phyloP scores from a whole-genome alignment of 2,329 filamentous ascomycete species.

The Ophiocordyceps sinensis region DNA sequence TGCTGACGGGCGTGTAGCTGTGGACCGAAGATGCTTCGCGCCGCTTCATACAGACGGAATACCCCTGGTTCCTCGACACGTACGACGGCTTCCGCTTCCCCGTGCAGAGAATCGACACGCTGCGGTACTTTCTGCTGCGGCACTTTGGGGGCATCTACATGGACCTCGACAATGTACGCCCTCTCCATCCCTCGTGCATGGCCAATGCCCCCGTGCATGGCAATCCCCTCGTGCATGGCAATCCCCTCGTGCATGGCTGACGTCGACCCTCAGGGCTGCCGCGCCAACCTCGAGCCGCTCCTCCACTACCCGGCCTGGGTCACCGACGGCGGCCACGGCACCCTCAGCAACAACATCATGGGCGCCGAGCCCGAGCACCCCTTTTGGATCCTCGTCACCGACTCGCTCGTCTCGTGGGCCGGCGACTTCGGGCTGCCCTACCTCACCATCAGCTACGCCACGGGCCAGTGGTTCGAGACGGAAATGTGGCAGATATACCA shows the following conservation, averaged over 20 bases:
- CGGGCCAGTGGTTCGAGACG: constrained; percentile 4
- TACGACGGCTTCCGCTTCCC: constrained; percentile 62
- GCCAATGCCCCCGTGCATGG: too few relatives aligned
- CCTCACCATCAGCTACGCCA: constrained; percentile 2
- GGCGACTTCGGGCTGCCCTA: constrained; percentile 1
- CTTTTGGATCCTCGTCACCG: constrained; percentile 3
- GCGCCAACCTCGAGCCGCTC: constrained; percentile 3
- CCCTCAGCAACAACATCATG: constrained; percentile 3
- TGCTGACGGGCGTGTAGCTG: constrained; percentile 19
- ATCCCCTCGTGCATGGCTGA: too few relatives aligned
- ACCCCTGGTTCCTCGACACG: constrained; percentile 63
- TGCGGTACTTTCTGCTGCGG: constrained; percentile 65
- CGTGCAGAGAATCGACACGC: constrained; percentile 65
- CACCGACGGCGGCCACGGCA: constrained; percentile 3
- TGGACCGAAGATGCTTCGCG: constrained; percentile 61
- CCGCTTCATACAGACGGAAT: constrained; percentile 58
- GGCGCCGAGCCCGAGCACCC: constrained; percentile 4
- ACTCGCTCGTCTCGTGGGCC: background rate
- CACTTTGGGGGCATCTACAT: constrained; percentile 72
- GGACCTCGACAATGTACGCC: constrained; percentile 43
- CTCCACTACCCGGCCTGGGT: constrained; percentile 4
- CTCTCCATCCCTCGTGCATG: background rate
- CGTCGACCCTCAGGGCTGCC: constrained; percentile 1
- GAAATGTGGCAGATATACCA: constrained; percentile 3
- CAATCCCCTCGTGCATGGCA: too few relatives aligned